Evolutionary conservation across 2,329 filamentous ascomycete genomes (phyloP).

Genomic region (Colletotrichum plurivorum): DNA sequence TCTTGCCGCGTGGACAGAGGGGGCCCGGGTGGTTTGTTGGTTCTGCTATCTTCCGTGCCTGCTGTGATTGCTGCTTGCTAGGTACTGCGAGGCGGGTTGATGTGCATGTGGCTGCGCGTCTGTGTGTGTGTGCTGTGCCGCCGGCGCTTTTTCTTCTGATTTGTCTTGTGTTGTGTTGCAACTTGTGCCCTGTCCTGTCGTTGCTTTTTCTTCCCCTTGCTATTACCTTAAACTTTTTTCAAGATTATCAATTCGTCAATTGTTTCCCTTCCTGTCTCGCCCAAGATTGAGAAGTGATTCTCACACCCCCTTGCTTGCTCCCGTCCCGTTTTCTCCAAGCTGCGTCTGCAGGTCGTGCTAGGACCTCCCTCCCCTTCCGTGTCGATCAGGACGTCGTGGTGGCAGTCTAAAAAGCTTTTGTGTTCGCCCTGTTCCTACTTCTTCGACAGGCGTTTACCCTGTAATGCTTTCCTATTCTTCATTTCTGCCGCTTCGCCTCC

Average conservation of each 20-base stretch:
- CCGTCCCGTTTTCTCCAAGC: constrained; percentile 13
- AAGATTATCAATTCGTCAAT: neutral
- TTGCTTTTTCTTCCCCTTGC: neutral
- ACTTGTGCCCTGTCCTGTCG: constrained; percentile 4
- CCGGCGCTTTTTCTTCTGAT: constrained; percentile 21
- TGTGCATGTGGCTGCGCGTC: constrained; percentile 7
- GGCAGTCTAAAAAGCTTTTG: neutral
- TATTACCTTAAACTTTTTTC: too few relatives aligned
- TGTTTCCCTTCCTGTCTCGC: neutral
- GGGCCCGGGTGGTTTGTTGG: too few relatives aligned
- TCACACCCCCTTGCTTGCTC: constrained; percentile 3
- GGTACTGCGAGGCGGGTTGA: constrained; percentile 28
- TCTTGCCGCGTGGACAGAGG: neutral
- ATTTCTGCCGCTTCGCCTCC: neutral
- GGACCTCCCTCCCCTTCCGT: neutral
- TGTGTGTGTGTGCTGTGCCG: constrained; percentile 18
- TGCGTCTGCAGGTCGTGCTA: constrained; percentile 3
- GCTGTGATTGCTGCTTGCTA: constrained; percentile 8
- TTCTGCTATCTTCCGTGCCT: neutral
- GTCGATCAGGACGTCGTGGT: constrained; percentile 1
- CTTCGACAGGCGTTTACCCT: neutral
- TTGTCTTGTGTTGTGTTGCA: neutral
- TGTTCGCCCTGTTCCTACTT: neutral
- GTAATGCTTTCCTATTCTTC: neutral
- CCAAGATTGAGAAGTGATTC: neutral